Evolutionary conservation across 345 rosid species (phyloP).

Genomic region (Corchorus capsularis): DNA sequence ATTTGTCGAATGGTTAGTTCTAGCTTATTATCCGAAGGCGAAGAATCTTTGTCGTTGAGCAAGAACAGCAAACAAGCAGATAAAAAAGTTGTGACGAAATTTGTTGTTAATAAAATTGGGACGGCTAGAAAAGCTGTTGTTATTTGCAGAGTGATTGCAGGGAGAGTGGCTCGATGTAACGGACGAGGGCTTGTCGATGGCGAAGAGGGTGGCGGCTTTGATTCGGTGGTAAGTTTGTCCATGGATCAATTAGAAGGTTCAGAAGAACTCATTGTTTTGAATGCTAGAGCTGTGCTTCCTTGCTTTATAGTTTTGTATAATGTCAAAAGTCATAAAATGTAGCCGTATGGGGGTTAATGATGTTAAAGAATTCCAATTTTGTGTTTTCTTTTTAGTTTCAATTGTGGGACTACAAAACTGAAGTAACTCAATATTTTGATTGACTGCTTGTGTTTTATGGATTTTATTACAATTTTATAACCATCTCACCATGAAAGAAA

Average conservation of each 20-base stretch:
- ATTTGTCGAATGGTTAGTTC: background rate
- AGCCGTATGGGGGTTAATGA: background rate
- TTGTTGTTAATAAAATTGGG: background rate
- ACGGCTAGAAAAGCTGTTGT: background rate
- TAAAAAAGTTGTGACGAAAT: background rate
- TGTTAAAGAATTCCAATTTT: background rate
- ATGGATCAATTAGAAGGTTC: background rate
- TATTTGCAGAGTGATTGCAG: conserved; percentile 15
- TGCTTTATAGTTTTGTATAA: conserved; percentile 2
- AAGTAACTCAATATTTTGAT: background rate
- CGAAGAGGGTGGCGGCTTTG: conserved; percentile 2
- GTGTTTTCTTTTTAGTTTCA: background rate
- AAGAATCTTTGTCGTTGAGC: background rate
- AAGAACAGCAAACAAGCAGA: background rate
- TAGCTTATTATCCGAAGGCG: background rate
- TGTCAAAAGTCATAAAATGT: background rate
- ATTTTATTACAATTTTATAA: no score
- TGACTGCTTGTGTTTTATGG: no score
- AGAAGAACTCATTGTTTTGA: conserved; percentile 10
- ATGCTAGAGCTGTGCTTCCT: conserved; percentile 7
- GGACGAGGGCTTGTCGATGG: conserved; percentile 11
- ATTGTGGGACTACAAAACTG: background rate
- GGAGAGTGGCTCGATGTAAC: conserved; percentile 1
- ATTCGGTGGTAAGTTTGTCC: conserved; percentile 2
- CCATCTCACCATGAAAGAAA: no score